Evolutionary conservation across 164 flowering plant genomes (phyloP), one percentile per base, ranked within the genome.

Genomic region (Magnolia kwangsiensis): DNA sequence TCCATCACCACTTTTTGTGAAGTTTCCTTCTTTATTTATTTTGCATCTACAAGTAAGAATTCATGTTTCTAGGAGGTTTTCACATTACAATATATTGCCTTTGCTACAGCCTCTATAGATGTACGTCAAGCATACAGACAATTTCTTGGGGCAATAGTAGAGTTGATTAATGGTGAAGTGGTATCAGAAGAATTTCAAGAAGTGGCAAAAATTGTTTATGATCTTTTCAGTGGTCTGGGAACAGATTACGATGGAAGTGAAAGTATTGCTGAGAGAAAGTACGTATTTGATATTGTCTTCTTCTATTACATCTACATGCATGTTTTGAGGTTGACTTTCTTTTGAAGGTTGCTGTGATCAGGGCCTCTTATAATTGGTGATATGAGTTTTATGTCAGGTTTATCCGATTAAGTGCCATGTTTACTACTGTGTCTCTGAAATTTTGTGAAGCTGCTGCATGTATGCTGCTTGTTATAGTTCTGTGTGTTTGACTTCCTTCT

Each of bases 71-170:
- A 19, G 71, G n/a, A 16, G 8, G 49, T 37, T 31, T 29, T 79
- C 27, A 19, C n/a, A 23, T 50, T 9, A 29, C 21, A 16, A 20
- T 63, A 20, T 67, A 55, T 77, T 8, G 63, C 31, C 74, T 23
- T 37, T 74, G 63, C 20, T 81, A 73, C 87, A 96, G 98, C 99
- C 50, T 85, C 98, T 2, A 23, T 51, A 24, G 93, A 92, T 75
- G 89, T 94, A 67, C 84, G 96, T 14, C 94, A 91, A 82, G 86
- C 83, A 21, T 96, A 92, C 80, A 94, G 84, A 83, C 84, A 89
- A 72, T 96, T 89, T 86, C 73, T 90, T 76, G 92, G 82, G 29
- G 90, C 91, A 4, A 87, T 96, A 10, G 92, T 87, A 74, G 97
- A 91, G 82, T 83, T 94, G 86, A 84, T 88, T 18, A 92, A 88